Conservation (phyloP, 2,329 filamentous ascomycete species). For the Xylaria sp. region DNA sequence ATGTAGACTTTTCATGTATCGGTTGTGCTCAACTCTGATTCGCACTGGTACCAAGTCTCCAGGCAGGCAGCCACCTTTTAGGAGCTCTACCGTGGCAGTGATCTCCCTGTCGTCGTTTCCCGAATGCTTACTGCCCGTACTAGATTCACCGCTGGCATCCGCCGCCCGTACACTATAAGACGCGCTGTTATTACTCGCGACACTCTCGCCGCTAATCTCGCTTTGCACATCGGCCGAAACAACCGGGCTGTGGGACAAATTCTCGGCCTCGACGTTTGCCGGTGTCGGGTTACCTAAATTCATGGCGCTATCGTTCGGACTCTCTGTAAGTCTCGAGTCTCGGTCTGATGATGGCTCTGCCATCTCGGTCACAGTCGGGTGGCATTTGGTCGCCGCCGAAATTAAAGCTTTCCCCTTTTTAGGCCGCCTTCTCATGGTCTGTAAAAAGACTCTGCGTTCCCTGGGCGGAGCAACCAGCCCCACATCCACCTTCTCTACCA, state of each 20-base stretch:
- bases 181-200: slow-evolving; percentile 73
- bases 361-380: slow-evolving; percentile 56
- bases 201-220: slow-evolving; percentile 77
- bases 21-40: slow-evolving; percentile 87
- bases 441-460: slow-evolving; percentile 84
- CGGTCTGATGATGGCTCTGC: slow-evolving; percentile 53
- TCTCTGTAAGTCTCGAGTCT: slow-evolving; percentile 54
- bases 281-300: slow-evolving; percentile 54
- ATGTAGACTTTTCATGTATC: slow-evolving; percentile 88
- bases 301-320: slow-evolving; percentile 56
- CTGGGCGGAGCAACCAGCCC: slow-evolving; percentile 78
- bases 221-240: slow-evolving; percentile 60
- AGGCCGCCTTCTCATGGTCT: slow-evolving; percentile 80
- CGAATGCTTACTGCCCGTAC: slow-evolving; percentile 61
- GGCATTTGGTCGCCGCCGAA: slow-evolving; percentile 53
- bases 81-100: slow-evolving; percentile 83
- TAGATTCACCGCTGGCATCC: slow-evolving; percentile 60
- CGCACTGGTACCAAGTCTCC: slow-evolving; percentile 85
- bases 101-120: slow-evolving; percentile 79
- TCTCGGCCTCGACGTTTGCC: slow-evolving; percentile 49
- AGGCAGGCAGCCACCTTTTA: slow-evolving; percentile 84
- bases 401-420: slow-evolving; percentile 68
- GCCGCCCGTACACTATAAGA: slow-evolving; percentile 63
- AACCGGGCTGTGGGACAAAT: slow-evolving; percentile 55
- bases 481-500: slow-evolving; percentile 87